Evolutionary conservation across 148 eudicot species (phyloP).

Genomic region (Nyssa sinensis): DNA sequence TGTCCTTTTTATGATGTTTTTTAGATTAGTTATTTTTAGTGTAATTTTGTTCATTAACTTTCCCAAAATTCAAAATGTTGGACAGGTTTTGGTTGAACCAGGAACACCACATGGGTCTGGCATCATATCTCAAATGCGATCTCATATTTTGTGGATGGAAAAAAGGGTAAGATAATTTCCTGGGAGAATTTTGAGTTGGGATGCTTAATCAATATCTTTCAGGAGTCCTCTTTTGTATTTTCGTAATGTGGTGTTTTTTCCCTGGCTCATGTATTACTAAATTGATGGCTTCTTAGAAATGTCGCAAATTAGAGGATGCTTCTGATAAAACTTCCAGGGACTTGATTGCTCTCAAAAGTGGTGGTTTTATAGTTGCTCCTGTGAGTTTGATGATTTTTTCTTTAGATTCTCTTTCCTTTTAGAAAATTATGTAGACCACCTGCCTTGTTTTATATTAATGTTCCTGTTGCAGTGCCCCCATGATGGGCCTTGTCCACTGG

Average conservation of each 20-base stretch:
- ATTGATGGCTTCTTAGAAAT: slow-evolving; percentile 43
- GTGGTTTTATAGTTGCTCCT: slow-evolving; percentile 90
- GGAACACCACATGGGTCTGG: slow-evolving; percentile 95
- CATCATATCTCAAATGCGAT: slow-evolving; percentile 88
- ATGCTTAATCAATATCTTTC: neutral
- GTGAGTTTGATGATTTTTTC: slow-evolving; percentile 45
- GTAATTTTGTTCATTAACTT: neutral
- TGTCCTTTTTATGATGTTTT: neutral
- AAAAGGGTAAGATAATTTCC: slow-evolving; percentile 57
- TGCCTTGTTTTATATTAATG: neutral
- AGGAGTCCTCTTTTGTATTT: neutral
- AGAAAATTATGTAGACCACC: neutral
- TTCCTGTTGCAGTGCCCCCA: slow-evolving; percentile 72
- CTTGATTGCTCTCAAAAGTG: slow-evolving; percentile 41
- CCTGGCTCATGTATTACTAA: neutral
- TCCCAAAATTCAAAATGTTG: neutral
- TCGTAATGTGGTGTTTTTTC: neutral
- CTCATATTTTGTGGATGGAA: slow-evolving; percentile 98
- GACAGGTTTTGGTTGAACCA: slow-evolving; percentile 88
- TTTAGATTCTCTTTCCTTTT: neutral
- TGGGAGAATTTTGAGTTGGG: neutral
- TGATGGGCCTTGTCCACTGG: slow-evolving; percentile 87
- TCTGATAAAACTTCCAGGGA: slow-evolving; percentile 38
- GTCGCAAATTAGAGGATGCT: slow-evolving; percentile 50
- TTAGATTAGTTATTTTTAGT: neutral